phyloP scores from a whole-genome alignment of 306 rosid genomes.

The Inga laurina region DNA sequence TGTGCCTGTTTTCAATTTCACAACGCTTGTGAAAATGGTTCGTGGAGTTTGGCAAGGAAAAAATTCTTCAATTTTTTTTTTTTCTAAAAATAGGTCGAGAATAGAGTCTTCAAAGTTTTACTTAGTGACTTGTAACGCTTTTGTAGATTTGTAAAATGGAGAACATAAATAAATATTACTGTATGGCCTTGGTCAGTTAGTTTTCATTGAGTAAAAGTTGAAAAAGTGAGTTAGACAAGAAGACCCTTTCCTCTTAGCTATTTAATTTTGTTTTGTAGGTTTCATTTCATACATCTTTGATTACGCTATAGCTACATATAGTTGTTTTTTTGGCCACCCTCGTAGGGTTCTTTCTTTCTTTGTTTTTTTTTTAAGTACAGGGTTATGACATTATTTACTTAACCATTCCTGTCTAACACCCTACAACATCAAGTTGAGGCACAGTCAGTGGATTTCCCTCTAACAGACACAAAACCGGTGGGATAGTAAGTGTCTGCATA shows the following conservation, averaged over 20 bases:
- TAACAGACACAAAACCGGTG: constrained; percentile 48
- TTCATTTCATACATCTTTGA: background rate
- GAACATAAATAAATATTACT: background rate
- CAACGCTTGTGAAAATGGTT: background rate
- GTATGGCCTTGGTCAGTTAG: background rate
- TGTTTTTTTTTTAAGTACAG: background rate
- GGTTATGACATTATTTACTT: background rate
- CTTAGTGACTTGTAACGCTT: background rate
- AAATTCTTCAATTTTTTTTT: background rate
- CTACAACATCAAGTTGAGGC: constrained; percentile 15
- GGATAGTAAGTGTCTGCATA: constrained; percentile 39
- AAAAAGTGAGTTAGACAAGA: background rate
- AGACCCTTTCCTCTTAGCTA: background rate
- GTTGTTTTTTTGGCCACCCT: background rate
- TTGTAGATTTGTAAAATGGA: background rate
- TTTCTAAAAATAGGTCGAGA: background rate
- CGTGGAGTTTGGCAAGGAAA: background rate
- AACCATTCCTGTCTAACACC: background rate
- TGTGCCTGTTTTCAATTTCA: background rate
- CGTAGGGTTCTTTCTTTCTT: background rate
- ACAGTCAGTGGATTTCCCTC: constrained; percentile 37
- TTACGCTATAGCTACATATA: background rate
- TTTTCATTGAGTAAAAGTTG: background rate
- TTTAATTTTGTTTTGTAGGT: background rate
- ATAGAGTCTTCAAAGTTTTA: background rate